Evolutionary conservation across 768 basidiomycete genomes (phyloP), one percentile per base, ranked within the genome.

Genomic region (Steccherinum ochraceum): DNA sequence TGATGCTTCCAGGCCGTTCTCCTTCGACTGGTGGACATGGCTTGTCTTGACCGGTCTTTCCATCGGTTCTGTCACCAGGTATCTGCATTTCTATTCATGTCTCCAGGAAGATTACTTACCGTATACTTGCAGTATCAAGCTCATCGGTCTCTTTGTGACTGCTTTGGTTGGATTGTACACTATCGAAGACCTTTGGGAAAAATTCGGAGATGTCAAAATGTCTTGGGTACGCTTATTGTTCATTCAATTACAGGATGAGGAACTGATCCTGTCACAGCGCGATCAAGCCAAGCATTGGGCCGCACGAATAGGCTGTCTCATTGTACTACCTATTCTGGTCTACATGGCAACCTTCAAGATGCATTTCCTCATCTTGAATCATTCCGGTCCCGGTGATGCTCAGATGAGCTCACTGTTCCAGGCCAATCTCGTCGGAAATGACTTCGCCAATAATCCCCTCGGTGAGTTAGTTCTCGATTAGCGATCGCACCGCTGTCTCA

Each of bases 381-480:
- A 93, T 56, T 87, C 91, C 12, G 95, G 95, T 35, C 91, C 96
- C 19, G 96, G 95, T 13, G 95, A 99, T 63, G 88, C 95, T 1
- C 95, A 98, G 66, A 99, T 99, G 95, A 92, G 89, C 65, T 96
- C 93, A 5, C 75, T 98, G 18, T 99, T 99, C 80, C 96, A 99
- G 67, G 95, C 96, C 21, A 92, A 96, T 59, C 78, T 99, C 2
- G 77, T 80, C 26, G 96, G 96, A 13, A 99, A 97, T 62, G 92
- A 96, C 64, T 98, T 97, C 68, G 69, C 82, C n/a, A 71, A 73
- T 58, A 93, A 93, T 59, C 96, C 96, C 12, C 80, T 96, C 2
- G 88, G 89, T 89, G 51, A 12, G 78, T 61, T 20, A 16, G 30
- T 53, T 23, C 23, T 30, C 24, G 26, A 3, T 13, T 39, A 3